These are phyloP conservation scores for Chalciporus sphaerocephalus DNA, from an alignment of 768 basidiomycete genomes.

Conservation along the genomic window DNA sequence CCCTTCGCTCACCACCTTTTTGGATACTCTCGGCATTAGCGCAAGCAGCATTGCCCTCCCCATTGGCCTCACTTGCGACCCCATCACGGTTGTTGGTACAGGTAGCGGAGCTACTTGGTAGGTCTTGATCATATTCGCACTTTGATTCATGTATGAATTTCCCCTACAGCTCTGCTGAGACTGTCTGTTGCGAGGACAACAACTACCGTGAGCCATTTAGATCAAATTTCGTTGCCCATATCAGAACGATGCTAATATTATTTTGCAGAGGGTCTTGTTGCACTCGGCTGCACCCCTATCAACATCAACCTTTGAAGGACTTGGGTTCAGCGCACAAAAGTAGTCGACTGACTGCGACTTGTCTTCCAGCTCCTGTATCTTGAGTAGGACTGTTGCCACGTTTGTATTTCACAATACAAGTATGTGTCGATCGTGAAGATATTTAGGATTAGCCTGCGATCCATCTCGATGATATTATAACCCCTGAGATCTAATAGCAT, in stretches of 20 bases:
- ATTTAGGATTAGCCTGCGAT: no score
- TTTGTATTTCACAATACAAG: no score
- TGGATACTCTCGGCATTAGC: background rate
- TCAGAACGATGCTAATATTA: background rate
- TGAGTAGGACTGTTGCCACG: no score
- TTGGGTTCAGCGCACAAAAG: no score
- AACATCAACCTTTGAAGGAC: background rate
- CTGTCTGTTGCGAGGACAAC: constrained; percentile 1
- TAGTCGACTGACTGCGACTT: no score
- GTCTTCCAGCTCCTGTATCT: no score
- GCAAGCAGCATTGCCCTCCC: no score
- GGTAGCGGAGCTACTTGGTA: constrained; percentile 2
- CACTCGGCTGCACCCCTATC: background rate
- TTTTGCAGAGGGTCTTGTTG: background rate
- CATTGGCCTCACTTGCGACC: background rate
- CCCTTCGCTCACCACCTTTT: background rate
- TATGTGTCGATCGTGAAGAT: no score
- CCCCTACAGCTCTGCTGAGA: background rate
- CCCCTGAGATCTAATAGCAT: no score
- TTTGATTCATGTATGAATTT: background rate
- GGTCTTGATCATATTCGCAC: background rate
- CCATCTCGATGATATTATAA: background rate
- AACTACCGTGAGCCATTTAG: constrained; percentile 1
- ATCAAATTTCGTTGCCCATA: background rate
- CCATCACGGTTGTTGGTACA: background rate